A percentile compares a stretch with the other conserved stretches of the same genome.
Evolutionary conservation across 805 yeast genomes (phyloP).

Genomic region (Candida saitoana): DNA sequence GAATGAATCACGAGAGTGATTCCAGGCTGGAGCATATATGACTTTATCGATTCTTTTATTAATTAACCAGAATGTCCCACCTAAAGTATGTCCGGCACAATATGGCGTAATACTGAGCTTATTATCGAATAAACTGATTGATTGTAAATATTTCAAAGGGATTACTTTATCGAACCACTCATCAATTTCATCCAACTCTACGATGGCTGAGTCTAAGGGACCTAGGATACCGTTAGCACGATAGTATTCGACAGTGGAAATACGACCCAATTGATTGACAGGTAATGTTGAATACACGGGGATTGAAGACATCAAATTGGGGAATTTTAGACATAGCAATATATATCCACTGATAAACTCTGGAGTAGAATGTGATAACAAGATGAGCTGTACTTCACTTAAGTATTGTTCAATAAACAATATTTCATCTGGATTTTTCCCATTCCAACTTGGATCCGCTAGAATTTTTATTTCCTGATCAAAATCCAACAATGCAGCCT

Average conservation of each 20-base stretch:
- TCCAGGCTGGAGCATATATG: conserved; percentile 92
- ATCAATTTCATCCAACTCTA: conserved; percentile 74
- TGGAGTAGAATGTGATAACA: conserved; percentile 84
- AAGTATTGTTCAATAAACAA: conserved; percentile 32
- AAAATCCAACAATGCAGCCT: conserved; percentile 53
- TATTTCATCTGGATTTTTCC: conserved; percentile 33
- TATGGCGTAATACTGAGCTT: conserved; percentile 72
- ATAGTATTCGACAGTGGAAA: conserved; percentile 80
- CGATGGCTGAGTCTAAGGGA: conserved; percentile 51
- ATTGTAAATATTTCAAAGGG: conserved; percentile 75
- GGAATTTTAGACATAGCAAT: conserved; percentile 54
- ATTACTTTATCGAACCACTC: conserved; percentile 68
- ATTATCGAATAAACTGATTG: conserved; percentile 58
- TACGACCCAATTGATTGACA: conserved; percentile 77
- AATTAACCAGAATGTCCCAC: conserved; percentile 88
- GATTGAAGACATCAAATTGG: conserved; percentile 52
- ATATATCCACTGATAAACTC: conserved; percentile 79
- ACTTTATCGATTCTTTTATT: conserved; percentile 71
- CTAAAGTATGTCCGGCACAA: conserved; percentile 89
- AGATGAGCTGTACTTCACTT: conserved; percentile 55
- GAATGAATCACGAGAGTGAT: conserved; percentile 85
- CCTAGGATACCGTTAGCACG: conserved; percentile 72
- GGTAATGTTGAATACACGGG: conserved; percentile 91
- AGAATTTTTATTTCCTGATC: conserved; percentile 52
- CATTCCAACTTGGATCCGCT: conserved; percentile 78